A percentile compares a stretch with the other conserved stretches of the same genome.
Evolutionary conservation across 306 rosid genomes (phyloP).

Genomic region (Cicer cuneatum): DNA sequence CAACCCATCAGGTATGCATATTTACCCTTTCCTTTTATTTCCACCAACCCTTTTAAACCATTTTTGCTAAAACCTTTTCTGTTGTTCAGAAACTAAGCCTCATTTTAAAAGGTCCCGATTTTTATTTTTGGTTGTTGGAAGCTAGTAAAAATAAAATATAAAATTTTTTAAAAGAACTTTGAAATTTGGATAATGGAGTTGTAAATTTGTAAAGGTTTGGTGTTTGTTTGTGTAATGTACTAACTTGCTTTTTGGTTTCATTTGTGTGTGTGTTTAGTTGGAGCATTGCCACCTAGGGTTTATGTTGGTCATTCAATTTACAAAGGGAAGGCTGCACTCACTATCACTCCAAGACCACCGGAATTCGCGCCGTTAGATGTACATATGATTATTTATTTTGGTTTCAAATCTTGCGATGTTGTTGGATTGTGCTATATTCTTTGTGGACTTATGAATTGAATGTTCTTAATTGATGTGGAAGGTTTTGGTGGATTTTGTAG

Average conservation of each 20-base stretch:
- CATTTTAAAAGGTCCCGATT: neutral
- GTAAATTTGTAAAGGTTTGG: constrained; percentile 21
- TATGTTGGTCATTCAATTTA: constrained; percentile 91
- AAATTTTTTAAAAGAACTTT: neutral
- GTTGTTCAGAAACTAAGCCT: constrained; percentile 1
- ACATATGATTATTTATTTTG: constrained; percentile 44
- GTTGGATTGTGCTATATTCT: constrained; percentile 9
- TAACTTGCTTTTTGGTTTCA: constrained; percentile 40
- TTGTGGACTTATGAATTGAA: neutral
- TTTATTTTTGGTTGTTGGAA: neutral
- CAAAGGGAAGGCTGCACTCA: constrained; percentile 95
- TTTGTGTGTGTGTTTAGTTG: constrained; percentile 51
- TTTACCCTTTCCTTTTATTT: neutral
- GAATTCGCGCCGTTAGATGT: constrained; percentile 77
- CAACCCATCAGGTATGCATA: constrained; percentile 52
- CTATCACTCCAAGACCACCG: constrained; percentile 82
- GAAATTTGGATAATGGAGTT: constrained; percentile 2
- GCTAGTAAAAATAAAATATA: no score
- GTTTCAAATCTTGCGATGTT: neutral
- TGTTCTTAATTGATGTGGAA: constrained; percentile 38
- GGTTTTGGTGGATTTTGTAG: constrained; percentile 47
- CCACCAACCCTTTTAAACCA: neutral
- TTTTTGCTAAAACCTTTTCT: constrained; percentile 13
- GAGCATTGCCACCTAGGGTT: constrained; percentile 69
- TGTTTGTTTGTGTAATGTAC: constrained; percentile 27